Conservation (phyloP, 345 rosid genomes). For the Arabidopsis arenosa region DNA sequence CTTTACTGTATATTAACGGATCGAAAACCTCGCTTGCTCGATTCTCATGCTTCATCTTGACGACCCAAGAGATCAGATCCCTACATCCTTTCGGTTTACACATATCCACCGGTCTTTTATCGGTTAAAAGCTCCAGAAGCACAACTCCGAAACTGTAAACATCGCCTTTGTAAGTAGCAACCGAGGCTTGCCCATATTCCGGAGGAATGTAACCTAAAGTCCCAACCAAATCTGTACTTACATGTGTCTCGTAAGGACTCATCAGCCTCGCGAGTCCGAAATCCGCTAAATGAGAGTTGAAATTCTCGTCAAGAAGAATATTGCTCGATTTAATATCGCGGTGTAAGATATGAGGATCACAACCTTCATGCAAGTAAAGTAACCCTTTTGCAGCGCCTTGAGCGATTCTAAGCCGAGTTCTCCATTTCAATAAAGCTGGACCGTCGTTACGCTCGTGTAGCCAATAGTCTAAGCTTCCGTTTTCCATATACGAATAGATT, state of each 20-base stretch:
- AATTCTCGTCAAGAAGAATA: constrained; percentile 75
- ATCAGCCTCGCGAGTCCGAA: constrained; percentile 86
- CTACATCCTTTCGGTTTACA: constrained; percentile 71
- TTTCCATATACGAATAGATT: constrained; percentile 89
- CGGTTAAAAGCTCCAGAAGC: constrained; percentile 84
- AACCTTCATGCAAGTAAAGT: constrained; percentile 75
- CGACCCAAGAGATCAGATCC: constrained; percentile 74
- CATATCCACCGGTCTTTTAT: constrained; percentile 87
- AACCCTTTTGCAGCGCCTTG: constrained; percentile 77
- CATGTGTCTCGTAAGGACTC: constrained; percentile 78
- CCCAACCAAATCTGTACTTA: constrained; percentile 86
- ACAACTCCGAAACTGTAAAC: constrained; percentile 93
- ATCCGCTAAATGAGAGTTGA: constrained; percentile 85
- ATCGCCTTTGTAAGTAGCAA: constrained; percentile 86
- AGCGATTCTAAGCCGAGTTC: constrained; percentile 67
- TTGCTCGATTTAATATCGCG: constrained; percentile 88
- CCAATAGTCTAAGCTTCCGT: constrained; percentile 93
- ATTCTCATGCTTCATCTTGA: constrained; percentile 67
- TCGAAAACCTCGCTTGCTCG: constrained; percentile 74
- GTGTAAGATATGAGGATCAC: constrained; percentile 84
- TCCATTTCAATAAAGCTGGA: constrained; percentile 64
- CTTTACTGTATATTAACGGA: constrained; percentile 59
- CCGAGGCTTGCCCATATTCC: constrained; percentile 81
- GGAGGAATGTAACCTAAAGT: constrained; percentile 93
- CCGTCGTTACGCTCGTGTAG: constrained; percentile 80